Evolutionary conservation across 2,329 filamentous ascomycete species (phyloP).

Genomic region (Chrysoporthe cubensis): DNA sequence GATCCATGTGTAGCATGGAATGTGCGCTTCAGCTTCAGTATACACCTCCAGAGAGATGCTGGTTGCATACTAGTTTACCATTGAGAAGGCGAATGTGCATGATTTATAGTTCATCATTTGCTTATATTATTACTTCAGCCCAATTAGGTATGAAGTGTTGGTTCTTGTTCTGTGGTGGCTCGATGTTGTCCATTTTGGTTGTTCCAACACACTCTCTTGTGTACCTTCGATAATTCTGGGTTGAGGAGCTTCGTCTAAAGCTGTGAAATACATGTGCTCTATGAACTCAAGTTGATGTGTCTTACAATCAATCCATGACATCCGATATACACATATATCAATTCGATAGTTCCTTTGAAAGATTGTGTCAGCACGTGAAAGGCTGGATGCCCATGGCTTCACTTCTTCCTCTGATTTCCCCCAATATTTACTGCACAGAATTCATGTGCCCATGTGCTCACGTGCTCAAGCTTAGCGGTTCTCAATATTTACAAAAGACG

Average conservation of each 20-base stretch:
- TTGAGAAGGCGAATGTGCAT: background rate
- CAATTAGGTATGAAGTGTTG: background rate
- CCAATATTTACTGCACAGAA: background rate
- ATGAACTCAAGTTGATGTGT: background rate
- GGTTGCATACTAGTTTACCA: background rate
- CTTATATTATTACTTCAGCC: background rate
- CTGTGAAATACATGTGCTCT: background rate
- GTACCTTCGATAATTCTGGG: background rate
- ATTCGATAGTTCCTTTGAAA: no score
- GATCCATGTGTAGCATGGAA: no score
- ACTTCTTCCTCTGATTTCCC: no score
- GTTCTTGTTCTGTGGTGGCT: background rate
- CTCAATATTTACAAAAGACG: no score
- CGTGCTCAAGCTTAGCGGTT: no score
- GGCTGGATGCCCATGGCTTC: background rate
- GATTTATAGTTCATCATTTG: background rate
- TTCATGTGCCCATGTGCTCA: background rate
- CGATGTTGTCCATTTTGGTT: background rate
- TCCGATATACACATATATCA: background rate
- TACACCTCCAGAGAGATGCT: fast-evolving
- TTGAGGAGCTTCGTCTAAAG: no score
- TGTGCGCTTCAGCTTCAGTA: background rate
- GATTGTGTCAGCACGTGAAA: background rate
- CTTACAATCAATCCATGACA: background rate
- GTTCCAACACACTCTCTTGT: background rate